A percentile compares a stretch with the other conserved stretches of the same genome.
Conservation (phyloP, 768 basidiomycete genomes). For the Austroboletus festivus region DNA sequence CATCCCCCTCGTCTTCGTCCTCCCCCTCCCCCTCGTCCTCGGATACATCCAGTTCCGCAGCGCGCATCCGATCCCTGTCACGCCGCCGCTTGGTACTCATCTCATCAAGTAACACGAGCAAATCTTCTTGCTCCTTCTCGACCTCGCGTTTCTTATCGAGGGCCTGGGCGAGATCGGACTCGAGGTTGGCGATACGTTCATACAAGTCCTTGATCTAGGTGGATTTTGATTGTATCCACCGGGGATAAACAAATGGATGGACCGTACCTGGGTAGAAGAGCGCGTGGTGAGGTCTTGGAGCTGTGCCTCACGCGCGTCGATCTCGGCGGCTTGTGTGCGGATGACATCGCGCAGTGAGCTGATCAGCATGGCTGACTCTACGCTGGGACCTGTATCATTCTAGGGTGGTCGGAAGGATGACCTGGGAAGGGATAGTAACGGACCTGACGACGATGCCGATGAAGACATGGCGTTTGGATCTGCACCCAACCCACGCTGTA, state of each 20-base stretch:
- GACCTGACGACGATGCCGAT: conserved; percentile 46
- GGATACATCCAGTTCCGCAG: conserved; percentile 80
- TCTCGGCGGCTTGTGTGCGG: conserved; percentile 75
- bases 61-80: conserved; percentile 78
- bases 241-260: too few species aligned
- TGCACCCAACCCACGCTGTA: conserved; percentile 68
- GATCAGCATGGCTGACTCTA: conserved; percentile 79
- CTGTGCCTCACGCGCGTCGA: conserved; percentile 62
- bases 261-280: conserved; percentile 40
- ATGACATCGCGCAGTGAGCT: conserved; percentile 82
- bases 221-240: background rate
- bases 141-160: conserved; percentile 73
- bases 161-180: conserved; percentile 46
- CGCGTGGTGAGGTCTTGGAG: conserved; percentile 42
- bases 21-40: conserved; percentile 87
- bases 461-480: conserved; percentile 65
- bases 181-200: conserved; percentile 44
- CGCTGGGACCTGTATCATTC: conserved; percentile 50
- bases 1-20: conserved; percentile 49
- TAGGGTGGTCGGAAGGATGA: too few species aligned
- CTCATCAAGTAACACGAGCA: conserved; percentile 91
- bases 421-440: background rate
- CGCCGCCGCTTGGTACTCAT: conserved; percentile 77
- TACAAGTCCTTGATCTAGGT: conserved; percentile 50
- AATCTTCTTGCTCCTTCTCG: conserved; percentile 95